Percentiles rank a stretch among this genome's conserved stretches.
phyloP scores from a whole-genome alignment of 441 rosid genomes.

The Euphorbia celastroides region DNA sequence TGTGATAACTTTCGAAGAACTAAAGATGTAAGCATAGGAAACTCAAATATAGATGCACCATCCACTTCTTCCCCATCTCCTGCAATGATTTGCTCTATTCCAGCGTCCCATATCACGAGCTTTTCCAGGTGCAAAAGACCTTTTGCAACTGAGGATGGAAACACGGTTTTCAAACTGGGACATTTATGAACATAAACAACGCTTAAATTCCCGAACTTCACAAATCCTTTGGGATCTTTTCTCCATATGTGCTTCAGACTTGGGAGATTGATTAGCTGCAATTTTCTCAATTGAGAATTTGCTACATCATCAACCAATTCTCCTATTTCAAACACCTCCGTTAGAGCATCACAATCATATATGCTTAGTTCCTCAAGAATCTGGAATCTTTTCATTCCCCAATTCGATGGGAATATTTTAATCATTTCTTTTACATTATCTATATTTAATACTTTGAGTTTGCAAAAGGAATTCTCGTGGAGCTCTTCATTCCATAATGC shows the following conservation, averaged over 20 bases:
- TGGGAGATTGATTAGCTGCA: background rate
- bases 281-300: background rate
- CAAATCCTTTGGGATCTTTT: constrained; percentile 13
- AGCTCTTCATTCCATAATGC: constrained; percentile 20
- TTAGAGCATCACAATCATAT: constrained; percentile 11
- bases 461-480: constrained; percentile 15
- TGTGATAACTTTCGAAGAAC: background rate
- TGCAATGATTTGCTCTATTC: background rate
- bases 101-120: background rate
- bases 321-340: constrained; percentile 23
- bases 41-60: background rate
- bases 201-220: constrained; percentile 16
- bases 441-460: background rate
- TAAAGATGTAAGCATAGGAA: background rate
- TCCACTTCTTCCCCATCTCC: background rate
- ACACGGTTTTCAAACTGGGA: background rate
- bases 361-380: background rate
- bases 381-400: constrained; percentile 4
- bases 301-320: background rate
- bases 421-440: background rate
- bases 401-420: background rate
- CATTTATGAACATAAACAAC: background rate
- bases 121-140: background rate
- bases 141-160: background rate
- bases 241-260: constrained; percentile 29